Percentiles rank a stretch among this genome's conserved stretches.
Evolutionary conservation across 208 protist genomes (phyloP).

Genomic region (Kentomonas sorsogonicus): DNA sequence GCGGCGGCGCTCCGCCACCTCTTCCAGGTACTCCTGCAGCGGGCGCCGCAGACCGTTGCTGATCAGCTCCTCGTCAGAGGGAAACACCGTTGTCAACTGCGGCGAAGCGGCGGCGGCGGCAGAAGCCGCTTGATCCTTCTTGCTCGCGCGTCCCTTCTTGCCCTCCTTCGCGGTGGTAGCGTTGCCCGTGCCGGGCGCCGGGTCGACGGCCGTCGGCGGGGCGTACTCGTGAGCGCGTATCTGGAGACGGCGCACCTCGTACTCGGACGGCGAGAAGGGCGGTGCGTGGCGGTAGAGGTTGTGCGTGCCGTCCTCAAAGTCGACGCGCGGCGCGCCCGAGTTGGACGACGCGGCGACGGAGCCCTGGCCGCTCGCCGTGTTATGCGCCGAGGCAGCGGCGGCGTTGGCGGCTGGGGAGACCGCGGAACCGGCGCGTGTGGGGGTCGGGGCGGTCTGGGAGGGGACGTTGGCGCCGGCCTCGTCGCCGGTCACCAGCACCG

Average conservation of each 20-base stretch:
- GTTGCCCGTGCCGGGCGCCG: neutral
- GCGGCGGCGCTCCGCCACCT: no score
- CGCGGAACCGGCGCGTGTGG: neutral
- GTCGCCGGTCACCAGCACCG: conserved; percentile 20
- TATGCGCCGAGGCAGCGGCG: neutral
- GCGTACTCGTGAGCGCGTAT: conserved; percentile 23
- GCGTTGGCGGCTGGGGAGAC: neutral
- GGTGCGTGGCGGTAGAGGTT: conserved; percentile 38
- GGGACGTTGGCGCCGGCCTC: conserved; percentile 10
- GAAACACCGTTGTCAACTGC: no score
- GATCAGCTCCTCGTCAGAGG: no score
- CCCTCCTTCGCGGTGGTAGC: neutral
- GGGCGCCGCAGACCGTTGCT: no score
- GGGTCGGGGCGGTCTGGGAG: neutral
- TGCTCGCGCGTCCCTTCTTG: no score
- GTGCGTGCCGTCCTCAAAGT: conserved; percentile 32
- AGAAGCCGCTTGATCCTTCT: no score
- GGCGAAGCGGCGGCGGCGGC: no score
- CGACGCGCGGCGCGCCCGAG: conserved; percentile 6
- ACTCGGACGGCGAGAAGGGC: conserved; percentile 27
- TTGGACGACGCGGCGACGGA: neutral
- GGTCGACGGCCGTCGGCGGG: neutral
- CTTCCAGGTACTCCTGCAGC: no score
- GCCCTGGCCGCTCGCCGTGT: neutral
- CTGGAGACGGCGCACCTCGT: conserved; percentile 34